Conservation (phyloP, 164 flowering plant species). For the Kalanchoe fedtschenkoi region DNA sequence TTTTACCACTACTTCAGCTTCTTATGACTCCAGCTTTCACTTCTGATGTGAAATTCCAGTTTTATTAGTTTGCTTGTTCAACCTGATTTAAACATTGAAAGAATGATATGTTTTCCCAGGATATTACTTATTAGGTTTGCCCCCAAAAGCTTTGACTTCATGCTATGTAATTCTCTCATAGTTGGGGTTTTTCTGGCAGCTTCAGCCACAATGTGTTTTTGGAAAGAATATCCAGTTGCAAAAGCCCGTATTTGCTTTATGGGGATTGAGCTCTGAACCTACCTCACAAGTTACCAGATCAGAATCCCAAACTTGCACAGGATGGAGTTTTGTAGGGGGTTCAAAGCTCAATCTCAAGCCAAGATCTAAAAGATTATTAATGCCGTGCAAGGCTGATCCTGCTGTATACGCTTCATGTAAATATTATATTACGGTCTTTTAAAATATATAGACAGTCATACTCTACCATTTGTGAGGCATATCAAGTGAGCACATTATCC, state of each 20-base stretch:
- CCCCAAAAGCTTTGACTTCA: background rate
- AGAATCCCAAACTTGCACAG: conserved; percentile 6
- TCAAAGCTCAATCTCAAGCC: conserved; percentile 20
- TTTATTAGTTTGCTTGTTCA: too few relatives aligned
- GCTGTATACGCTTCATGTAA: conserved; percentile 42
- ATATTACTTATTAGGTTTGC: too few relatives aligned
- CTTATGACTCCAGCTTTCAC: too few relatives aligned
- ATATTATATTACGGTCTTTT: background rate
- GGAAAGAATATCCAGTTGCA: background rate
- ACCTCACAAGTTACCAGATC: conserved; percentile 11
- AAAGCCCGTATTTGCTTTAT: conserved; percentile 7
- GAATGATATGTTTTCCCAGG: too few relatives aligned
- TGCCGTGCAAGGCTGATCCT: conserved; percentile 10
- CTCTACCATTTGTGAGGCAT: background rate
- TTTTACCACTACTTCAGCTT: too few relatives aligned
- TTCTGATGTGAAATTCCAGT: too few relatives aligned
- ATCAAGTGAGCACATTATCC: background rate
- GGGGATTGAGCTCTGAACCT: conserved; percentile 7
- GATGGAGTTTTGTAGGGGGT: conserved; percentile 31
- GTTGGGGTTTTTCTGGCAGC: background rate
- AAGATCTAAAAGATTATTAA: conserved; percentile 12
- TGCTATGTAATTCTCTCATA: background rate
- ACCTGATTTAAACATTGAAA: too few relatives aligned
- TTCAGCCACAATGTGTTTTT: background rate
- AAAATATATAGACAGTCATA: too few relatives aligned